Percentiles rank a stretch among this genome's conserved stretches.
Conservation (phyloP, 495 filamentous ascomycete species). For the Symbiotaphrina buchneri region DNA sequence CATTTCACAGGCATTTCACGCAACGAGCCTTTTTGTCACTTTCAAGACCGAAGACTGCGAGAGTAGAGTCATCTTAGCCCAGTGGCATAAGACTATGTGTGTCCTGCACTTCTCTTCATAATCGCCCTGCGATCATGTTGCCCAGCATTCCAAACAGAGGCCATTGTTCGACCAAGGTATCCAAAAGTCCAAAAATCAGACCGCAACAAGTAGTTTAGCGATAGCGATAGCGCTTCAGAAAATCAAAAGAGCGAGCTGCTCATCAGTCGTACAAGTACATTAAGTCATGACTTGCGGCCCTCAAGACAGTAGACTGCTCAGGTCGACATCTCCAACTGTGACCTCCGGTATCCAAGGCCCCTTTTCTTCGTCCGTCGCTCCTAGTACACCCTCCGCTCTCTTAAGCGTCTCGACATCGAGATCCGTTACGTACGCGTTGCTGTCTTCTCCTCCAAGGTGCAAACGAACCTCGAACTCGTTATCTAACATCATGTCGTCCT, state of each 20-base stretch:
- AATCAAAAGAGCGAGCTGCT: background rate
- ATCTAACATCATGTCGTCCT: slow-evolving; percentile 98
- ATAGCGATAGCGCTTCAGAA: too few species aligned
- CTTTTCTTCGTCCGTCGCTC: slow-evolving; percentile 61
- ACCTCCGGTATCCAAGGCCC: slow-evolving; percentile 48
- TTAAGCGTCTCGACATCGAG: slow-evolving; percentile 79
- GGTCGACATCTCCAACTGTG: slow-evolving; percentile 11
- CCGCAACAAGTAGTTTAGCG: too few species aligned
- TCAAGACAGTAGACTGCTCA: slow-evolving; percentile 11
- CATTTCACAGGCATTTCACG: too few species aligned
- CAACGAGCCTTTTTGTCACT: too few species aligned
- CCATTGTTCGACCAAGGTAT: too few species aligned
- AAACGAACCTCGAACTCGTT: slow-evolving; percentile 86
- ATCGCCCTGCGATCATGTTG: too few species aligned
- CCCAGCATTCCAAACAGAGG: too few species aligned
- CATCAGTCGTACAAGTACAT: background rate
- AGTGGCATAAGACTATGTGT: too few species aligned
- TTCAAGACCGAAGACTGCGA: too few species aligned
- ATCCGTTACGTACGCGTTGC: slow-evolving; percentile 64
- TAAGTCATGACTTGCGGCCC: background rate
- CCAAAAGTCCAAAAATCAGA: too few species aligned
- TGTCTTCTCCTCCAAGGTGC: slow-evolving; percentile 34
- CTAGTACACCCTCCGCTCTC: slow-evolving; percentile 59
- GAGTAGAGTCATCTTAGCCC: too few species aligned
- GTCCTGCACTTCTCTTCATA: too few species aligned